A percentile compares a stretch with the other conserved stretches of the same genome.
Evolutionary conservation across 2,329 filamentous ascomycete species (phyloP).

Genomic region (Chaetomiaceae sp.): DNA sequence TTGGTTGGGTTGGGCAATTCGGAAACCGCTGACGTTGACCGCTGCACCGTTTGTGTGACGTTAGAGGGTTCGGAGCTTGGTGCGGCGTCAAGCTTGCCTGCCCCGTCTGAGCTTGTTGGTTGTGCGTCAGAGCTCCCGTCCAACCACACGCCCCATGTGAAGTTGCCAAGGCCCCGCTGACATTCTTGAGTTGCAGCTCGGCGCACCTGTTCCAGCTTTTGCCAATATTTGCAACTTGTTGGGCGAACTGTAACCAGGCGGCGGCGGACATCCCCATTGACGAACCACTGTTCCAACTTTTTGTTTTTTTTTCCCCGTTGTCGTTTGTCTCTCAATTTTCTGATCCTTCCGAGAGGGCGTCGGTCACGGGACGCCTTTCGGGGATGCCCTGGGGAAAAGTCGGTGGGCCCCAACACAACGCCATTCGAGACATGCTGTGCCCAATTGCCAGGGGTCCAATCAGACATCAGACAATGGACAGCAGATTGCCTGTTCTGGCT

Average conservation of each 20-base stretch:
- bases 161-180: constrained; percentile 10
- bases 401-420: constrained; percentile 4
- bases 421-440: background rate
- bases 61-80: constrained; percentile 5
- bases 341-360: background rate
- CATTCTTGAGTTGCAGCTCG: constrained; percentile 4
- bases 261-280: constrained; percentile 12
- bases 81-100: constrained; percentile 6
- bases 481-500: constrained; percentile 19
- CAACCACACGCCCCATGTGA: constrained; percentile 17
- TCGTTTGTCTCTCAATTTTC: background rate
- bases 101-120: too few species aligned
- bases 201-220: background rate
- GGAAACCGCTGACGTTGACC: constrained; percentile 12
- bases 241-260: background rate
- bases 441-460: constrained; percentile 12
- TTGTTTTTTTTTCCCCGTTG: background rate
- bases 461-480: constrained; percentile 5
- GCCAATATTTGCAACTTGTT: constrained; percentile 3
- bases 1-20: constrained; percentile 6
- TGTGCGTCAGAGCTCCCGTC: constrained; percentile 18
- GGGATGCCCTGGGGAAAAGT: constrained; percentile 3
- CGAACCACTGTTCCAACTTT: background rate
- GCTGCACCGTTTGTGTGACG: constrained; percentile 18
- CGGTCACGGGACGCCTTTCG: constrained; percentile 6